Evolutionary conservation across 345 rosid genomes (phyloP).

Genomic region (Salix suchowensis): DNA sequence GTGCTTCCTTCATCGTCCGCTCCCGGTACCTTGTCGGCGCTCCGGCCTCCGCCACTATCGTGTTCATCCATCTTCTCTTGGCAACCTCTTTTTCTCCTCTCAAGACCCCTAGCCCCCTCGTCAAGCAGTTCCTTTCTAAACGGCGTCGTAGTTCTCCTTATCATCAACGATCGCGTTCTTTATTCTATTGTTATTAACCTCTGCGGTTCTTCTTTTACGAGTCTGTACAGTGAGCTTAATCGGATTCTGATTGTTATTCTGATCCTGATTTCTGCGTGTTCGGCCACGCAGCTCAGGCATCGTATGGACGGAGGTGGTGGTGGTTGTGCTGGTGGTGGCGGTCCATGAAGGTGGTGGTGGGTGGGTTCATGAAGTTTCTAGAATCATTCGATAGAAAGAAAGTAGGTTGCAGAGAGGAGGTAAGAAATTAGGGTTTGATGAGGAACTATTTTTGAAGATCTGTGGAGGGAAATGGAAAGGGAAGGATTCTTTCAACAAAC

Average conservation of each 20-base stretch:
- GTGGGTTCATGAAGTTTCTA: constrained; percentile 35
- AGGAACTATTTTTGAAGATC: constrained; percentile 26
- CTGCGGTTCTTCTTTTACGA: constrained; percentile 19
- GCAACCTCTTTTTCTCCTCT: constrained; percentile 23
- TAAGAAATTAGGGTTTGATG: constrained; percentile 21
- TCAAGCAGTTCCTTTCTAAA: constrained; percentile 7
- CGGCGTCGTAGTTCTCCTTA: constrained; percentile 16
- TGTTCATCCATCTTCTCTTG: constrained; percentile 54
- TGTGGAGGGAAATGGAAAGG: constrained; percentile 31
- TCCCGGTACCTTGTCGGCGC: constrained; percentile 50
- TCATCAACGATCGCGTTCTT: constrained; percentile 20
- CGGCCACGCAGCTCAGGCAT: constrained; percentile 56
- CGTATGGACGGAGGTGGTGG: constrained; percentile 6
- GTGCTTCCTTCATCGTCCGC: constrained; percentile 85
- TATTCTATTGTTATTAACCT: constrained; percentile 4
- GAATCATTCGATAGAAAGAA: constrained; percentile 20
- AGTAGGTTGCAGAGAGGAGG: background rate
- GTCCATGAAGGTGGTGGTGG: constrained; percentile 15
- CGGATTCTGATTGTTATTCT: constrained; percentile 32
- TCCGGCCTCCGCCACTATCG: constrained; percentile 73
- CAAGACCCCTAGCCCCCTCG: constrained; percentile 20
- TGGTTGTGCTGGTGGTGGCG: constrained; percentile 4
- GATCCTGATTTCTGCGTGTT: constrained; percentile 38
- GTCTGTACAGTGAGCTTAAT: constrained; percentile 17
- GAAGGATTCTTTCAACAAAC: background rate